A percentile compares a stretch with the other conserved stretches of the same genome.
These are phyloP conservation scores for Papiliotrema terrestris DNA, from an alignment of 1,284 basidiomycete species.

Conservation along the genomic window DNA sequence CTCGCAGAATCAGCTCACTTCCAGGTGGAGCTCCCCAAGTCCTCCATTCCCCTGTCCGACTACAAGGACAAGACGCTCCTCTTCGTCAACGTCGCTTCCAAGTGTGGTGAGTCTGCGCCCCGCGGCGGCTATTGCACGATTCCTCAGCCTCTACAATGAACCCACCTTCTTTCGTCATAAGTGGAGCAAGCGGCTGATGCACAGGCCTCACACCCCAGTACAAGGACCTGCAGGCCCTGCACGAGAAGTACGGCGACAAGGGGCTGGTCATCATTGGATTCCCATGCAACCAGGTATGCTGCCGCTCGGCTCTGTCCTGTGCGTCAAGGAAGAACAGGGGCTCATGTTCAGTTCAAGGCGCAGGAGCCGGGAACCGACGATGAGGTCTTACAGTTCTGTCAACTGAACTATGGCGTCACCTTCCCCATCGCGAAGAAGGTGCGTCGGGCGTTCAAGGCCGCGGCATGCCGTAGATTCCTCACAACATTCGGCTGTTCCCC, in stretches of 20 bases:
- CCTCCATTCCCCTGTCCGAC: slow-evolving; percentile 33
- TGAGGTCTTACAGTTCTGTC: slow-evolving; percentile 57
- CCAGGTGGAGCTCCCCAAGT: slow-evolving; percentile 44
- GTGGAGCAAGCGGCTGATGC: not conserved
- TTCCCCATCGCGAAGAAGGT: slow-evolving; percentile 79
- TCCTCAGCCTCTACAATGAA: too few species aligned
- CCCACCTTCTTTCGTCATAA: too few species aligned
- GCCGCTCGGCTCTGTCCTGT: not conserved
- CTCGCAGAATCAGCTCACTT: too few species aligned
- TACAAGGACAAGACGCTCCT: slow-evolving; percentile 45
- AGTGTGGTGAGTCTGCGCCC: slow-evolving; percentile 33
- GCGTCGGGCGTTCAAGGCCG: slow-evolving; percentile 10
- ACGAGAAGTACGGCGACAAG: slow-evolving; percentile 76
- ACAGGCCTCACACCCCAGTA: slow-evolving; percentile 83
- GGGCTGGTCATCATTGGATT: slow-evolving; percentile 79
- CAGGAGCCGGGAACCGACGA: slow-evolving; percentile 75
- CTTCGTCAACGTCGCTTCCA: slow-evolving; percentile 49
- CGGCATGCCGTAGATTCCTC: not conserved
- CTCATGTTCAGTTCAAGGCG: slow-evolving; percentile 43
- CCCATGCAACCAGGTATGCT: slow-evolving; percentile 80
- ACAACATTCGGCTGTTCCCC: too few species aligned
- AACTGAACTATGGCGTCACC: slow-evolving; percentile 73
- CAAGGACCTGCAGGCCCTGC: slow-evolving; percentile 74
- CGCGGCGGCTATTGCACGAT: too few species aligned
- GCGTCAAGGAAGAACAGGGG: not conserved